These are phyloP conservation scores for Liquidambar formosana DNA, from an alignment of 164 flowering plant genomes.

Conservation along the genomic window DNA sequence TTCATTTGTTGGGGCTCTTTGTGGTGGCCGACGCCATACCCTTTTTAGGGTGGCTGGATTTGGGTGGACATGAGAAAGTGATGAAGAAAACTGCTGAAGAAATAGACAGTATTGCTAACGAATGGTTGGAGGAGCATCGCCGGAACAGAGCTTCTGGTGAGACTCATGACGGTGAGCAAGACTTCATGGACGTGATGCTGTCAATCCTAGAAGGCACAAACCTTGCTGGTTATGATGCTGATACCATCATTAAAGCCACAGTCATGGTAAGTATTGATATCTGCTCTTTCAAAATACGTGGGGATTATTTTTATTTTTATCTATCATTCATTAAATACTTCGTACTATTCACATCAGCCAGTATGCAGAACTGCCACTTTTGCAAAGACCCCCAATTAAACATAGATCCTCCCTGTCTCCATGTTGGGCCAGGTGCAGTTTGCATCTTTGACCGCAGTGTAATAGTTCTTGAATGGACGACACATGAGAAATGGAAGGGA, in stretches of 20 bases:
- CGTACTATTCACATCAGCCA: no score
- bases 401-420: no score
- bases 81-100: constrained; percentile 37
- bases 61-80: constrained; percentile 29
- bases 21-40: constrained; percentile 33
- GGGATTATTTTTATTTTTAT: no score
- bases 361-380: no score
- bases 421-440: no score
- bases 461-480: no score
- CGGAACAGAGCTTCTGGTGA: not conserved
- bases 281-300: no score
- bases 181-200: constrained; percentile 31
- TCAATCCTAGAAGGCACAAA: constrained; percentile 9
- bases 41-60: constrained; percentile 33
- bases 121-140: constrained; percentile 37
- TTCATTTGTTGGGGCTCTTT: constrained; percentile 18
- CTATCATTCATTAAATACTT: no score
- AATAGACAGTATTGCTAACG: constrained; percentile 14
- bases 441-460: no score
- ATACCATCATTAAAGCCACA: constrained; percentile 29
- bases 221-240: constrained; percentile 12
- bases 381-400: no score
- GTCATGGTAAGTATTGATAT: constrained; percentile 23
- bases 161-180: constrained; percentile 12
- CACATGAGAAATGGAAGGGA: no score